These are phyloP conservation scores for Protomyces gravidus DNA, from an alignment of 1,139 yeast genomes.

Conservation along the genomic window DNA sequence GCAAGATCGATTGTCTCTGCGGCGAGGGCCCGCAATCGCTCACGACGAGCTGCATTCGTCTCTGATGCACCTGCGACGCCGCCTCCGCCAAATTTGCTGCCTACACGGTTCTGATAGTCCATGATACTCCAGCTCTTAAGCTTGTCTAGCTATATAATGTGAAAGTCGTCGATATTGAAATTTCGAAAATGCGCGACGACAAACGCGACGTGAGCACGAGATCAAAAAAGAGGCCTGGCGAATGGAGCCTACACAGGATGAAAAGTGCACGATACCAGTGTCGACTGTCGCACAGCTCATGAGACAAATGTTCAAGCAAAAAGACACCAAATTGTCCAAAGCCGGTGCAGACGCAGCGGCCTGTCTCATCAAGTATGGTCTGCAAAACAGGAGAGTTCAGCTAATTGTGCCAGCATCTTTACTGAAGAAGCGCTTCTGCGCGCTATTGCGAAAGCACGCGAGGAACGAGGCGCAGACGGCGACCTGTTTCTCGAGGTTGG, in stretches of 20 bases:
- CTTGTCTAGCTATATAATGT: no score
- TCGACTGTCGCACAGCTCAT: not conserved
- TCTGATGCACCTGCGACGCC: constrained; percentile 71
- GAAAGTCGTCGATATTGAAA: not conserved
- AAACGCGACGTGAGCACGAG: not conserved
- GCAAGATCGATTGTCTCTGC: constrained; percentile 62
- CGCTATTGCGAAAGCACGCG: not conserved
- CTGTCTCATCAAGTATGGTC: not conserved
- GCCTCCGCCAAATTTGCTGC: constrained; percentile 45
- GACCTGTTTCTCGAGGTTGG: not conserved
- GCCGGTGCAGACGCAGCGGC: not conserved
- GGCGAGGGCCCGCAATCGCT: constrained; percentile 61
- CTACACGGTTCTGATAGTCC: constrained; percentile 14
- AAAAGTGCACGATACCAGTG: not conserved
- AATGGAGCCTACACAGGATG: not conserved
- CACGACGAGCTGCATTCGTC: constrained; percentile 60
- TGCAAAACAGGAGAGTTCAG: no score
- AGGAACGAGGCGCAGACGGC: not conserved
- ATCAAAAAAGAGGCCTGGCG: not conserved
- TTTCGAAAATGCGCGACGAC: not conserved
- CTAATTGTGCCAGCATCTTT: not conserved
- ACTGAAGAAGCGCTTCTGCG: not conserved
- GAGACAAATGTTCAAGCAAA: not conserved
- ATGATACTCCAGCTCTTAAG: not conserved
- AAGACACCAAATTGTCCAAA: not conserved